These are phyloP conservation scores for Geotrichum bryndzae DNA, from an alignment of 1,139 yeast species.

Conservation along the genomic window DNA sequence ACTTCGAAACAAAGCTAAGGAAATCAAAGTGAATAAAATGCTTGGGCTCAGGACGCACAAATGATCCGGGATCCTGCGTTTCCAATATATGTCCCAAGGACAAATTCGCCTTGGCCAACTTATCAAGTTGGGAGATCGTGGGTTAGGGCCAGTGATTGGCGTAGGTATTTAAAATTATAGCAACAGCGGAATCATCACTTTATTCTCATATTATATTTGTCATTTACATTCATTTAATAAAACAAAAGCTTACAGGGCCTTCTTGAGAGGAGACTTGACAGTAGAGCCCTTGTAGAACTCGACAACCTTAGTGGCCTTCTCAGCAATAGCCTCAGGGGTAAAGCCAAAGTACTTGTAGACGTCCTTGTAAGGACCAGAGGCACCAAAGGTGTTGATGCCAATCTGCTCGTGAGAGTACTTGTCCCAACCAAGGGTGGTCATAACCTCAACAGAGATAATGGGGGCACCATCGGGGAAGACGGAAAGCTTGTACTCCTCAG, in stretches of 20 bases:
- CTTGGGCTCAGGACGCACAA: too few relatives aligned
- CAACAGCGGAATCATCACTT: background rate
- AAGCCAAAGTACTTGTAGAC: conserved; percentile 83
- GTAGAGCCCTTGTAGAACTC: conserved; percentile 76
- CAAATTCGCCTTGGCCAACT: too few relatives aligned
- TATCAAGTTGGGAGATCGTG: too few relatives aligned
- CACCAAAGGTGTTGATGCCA: conserved; percentile 95
- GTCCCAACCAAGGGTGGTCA: conserved; percentile 89
- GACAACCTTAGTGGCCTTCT: conserved; percentile 75
- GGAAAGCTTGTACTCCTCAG: conserved; percentile 68
- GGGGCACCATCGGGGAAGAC: conserved; percentile 96
- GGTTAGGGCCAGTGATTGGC: too few relatives aligned
- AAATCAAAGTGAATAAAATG: too few relatives aligned
- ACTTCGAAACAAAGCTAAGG: too few relatives aligned
- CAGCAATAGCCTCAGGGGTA: conserved; percentile 89
- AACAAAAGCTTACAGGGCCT: conserved; percentile 47
- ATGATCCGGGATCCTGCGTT: too few relatives aligned
- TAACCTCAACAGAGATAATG: conserved; percentile 88
- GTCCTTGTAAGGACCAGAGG: conserved; percentile 85
- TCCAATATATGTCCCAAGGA: too few relatives aligned
- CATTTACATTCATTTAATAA: background rate
- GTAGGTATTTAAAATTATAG: too few relatives aligned
- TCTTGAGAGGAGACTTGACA: conserved; percentile 69
- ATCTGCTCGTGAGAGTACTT: conserved; percentile 95
- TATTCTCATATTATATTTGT: background rate